Evolutionary conservation across 768 basidiomycete species (phyloP).

Genomic region (Mycena polygramma): DNA sequence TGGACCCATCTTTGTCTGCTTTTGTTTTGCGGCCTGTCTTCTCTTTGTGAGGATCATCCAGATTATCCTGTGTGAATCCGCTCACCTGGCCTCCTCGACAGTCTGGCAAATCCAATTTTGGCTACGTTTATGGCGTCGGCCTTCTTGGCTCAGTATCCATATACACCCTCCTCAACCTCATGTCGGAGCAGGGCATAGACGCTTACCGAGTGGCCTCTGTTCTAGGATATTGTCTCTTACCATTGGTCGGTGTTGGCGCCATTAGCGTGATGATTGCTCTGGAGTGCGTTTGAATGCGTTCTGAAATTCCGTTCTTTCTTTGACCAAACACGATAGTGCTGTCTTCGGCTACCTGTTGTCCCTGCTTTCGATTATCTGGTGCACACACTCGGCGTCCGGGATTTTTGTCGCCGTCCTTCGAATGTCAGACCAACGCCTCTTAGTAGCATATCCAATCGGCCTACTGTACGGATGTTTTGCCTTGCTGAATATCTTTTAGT

Average conservation of each 20-base stretch:
- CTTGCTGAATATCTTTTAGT: constrained; percentile 89
- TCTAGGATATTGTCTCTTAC: constrained; percentile 95
- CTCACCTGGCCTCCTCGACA: constrained; percentile 48
- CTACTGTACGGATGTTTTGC: constrained; percentile 96
- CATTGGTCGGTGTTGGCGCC: constrained; percentile 95
- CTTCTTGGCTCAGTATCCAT: constrained; percentile 94
- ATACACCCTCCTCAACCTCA: constrained; percentile 95
- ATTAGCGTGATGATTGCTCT: constrained; percentile 89
- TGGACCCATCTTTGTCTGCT: constrained; percentile 94
- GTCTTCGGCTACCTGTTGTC: constrained; percentile 89
- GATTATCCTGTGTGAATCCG: constrained; percentile 6
- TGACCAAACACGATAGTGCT: constrained; percentile 64
- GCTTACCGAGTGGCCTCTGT: constrained; percentile 96
- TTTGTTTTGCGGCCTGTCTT: constrained; percentile 93
- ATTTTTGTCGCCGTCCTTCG: constrained; percentile 96
- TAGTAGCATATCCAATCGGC: constrained; percentile 97
- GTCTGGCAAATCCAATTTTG: constrained; percentile 99
- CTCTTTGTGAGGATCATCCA: constrained; percentile 77
- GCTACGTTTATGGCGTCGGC: constrained; percentile 98
- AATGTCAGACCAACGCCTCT: constrained; percentile 94
- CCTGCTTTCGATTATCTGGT: constrained; percentile 90
- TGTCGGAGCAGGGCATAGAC: constrained; percentile 96
- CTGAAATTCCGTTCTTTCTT: constrained; percentile 16
- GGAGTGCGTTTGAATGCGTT: constrained; percentile 71
- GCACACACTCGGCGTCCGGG: constrained; percentile 94